A percentile compares a stretch with the other conserved stretches of the same genome.
Evolutionary conservation across 345 rosid genomes (phyloP).

Genomic region (Cardamine resedifolia): DNA sequence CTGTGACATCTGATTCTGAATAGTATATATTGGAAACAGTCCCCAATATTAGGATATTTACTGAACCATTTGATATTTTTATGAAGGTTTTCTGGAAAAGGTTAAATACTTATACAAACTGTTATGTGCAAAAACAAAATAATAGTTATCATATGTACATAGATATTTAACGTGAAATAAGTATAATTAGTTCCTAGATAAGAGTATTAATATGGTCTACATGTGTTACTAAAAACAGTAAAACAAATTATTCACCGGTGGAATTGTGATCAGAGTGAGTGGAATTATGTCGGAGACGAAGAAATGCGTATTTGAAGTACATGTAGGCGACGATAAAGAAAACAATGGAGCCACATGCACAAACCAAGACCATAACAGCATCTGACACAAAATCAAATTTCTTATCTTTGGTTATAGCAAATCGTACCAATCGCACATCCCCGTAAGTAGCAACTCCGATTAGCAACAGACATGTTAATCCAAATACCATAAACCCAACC

Average conservation of each 20-base stretch:
- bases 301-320: not conserved
- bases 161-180: not conserved
- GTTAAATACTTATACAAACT: not conserved
- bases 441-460: not conserved
- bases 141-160: not conserved
- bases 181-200: not conserved
- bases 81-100: not conserved
- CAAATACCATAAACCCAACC: not conserved
- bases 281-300: not conserved
- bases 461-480: not conserved
- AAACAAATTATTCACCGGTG: not conserved
- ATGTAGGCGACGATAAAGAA: not conserved
- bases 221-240: not conserved
- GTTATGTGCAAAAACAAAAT: not conserved
- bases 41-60: not conserved
- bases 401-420: not conserved
- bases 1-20: not conserved
- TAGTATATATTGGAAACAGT: not conserved
- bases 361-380: not conserved
- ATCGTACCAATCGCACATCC: not conserved
- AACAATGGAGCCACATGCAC: not conserved
- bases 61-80: not conserved
- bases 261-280: not conserved
- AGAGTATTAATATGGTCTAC: not conserved
- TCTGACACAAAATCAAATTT: conserved; percentile 8